Conservation (phyloP, 2,329 filamentous ascomycete genomes). For the Periglandula ipomoeae region DNA sequence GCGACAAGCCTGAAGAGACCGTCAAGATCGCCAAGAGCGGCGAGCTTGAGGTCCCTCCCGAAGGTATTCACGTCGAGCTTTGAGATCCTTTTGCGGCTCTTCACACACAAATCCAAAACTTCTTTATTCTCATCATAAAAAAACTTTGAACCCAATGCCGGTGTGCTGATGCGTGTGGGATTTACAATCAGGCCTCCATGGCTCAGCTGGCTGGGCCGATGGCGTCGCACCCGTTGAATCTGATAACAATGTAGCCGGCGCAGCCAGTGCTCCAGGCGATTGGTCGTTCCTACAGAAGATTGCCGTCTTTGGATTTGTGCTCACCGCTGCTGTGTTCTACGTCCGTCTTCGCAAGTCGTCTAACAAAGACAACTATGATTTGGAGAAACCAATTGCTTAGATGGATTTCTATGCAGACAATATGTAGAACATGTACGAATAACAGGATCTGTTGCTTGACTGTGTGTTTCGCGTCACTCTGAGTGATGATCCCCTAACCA, state of each 20-base stretch:
- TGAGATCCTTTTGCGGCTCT: conserved; percentile 34
- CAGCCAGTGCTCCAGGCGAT: conserved; percentile 5
- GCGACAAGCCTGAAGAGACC: conserved; percentile 59
- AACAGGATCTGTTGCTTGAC: background rate
- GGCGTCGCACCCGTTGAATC: conserved; percentile 10
- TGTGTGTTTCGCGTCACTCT: background rate
- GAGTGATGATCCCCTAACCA: background rate
- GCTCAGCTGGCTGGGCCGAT: conserved; percentile 14
- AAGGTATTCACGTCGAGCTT: conserved; percentile 91
- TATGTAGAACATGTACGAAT: conserved; percentile 8
- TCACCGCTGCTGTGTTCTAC: conserved; percentile 36
- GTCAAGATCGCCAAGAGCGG: conserved; percentile 79
- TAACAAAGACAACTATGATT: conserved; percentile 21
- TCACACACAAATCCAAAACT: conserved; percentile 4
- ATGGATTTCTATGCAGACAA: background rate
- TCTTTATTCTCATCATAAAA: too few relatives aligned
- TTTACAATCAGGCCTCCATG: conserved; percentile 20
- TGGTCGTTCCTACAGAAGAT: conserved; percentile 38
- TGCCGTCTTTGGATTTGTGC: conserved; percentile 39
- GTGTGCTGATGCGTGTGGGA: conserved; percentile 27
- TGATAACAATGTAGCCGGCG: conserved; percentile 5
- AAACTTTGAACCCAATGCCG: conserved; percentile 15
- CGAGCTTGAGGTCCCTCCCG: conserved; percentile 71
- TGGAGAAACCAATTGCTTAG: conserved; percentile 37
- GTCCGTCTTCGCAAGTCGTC: conserved; percentile 29